Base-by-base conservation (phyloP, 2,329 filamentous ascomycete genomes). In the Chaetomium olivaceum region DNA sequence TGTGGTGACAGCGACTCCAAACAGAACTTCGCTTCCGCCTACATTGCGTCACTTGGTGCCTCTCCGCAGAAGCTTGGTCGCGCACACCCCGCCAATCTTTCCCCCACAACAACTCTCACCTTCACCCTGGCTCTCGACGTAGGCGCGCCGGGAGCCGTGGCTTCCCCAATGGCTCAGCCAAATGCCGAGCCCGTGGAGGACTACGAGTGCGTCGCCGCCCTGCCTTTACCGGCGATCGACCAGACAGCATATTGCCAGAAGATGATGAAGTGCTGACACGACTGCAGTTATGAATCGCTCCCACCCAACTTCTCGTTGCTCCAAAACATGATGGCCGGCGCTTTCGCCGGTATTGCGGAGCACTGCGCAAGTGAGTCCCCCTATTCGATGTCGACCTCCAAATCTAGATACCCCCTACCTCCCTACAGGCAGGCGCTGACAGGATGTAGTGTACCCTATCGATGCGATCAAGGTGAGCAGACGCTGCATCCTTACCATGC, bases 271-370 rank as follows among this genome's bases (percentile, higher is more conserved):
- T 16, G 61, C 71, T 73, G 51, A 73, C 66, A 27, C 25, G n/a
- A 58, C 14, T n/a, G 36, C 68, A 89, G 87, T 81, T 98, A 98
- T 86, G 94, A 98, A 85, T 89, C 90, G 71, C 87, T 99, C 65
- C 93, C 94, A 70, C 91, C 93, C 71, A 96, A 97, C 80, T 97
- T 97, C 83, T 95, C 93, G 73, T 85, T 98, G 75, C 81, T 90
- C 71, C 92, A 95, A 77, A 99, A 98, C 80, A 97, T 98, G 93
- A 83, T 89, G 69, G 95, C 95, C 63, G 95, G 95, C 77, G 95
- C 95, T 72, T 97, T 98, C 80, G 95, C 95, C 66, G 95, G 95
- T 73, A 96, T 97, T 51, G 71, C 71, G 61, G 71, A 80, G 92
- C 93, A 74, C 92, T 73, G 69, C 64, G 67, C 71, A 66, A 72